A percentile compares a stretch with the other conserved stretches of the same genome.
Evolutionary conservation across 2,329 filamentous ascomycete species (phyloP).

Genomic region (Penicillium glabrum): DNA sequence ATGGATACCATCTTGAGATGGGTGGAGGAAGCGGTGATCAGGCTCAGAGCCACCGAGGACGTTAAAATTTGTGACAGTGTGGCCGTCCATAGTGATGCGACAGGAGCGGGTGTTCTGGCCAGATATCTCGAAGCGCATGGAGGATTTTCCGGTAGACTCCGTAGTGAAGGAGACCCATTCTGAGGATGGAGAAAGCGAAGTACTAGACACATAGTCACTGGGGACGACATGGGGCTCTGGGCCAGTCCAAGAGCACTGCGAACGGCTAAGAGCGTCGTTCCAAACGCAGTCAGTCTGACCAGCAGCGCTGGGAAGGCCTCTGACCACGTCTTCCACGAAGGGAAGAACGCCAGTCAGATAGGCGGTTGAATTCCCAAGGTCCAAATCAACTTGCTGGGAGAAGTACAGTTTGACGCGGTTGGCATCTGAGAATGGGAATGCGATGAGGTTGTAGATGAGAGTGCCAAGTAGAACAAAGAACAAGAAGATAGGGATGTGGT

Average conservation of each 20-base stretch:
- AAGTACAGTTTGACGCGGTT: slow-evolving; percentile 87
- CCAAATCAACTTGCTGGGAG: slow-evolving; percentile 75
- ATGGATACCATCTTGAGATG: slow-evolving; percentile 62
- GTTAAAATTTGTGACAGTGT: slow-evolving; percentile 60
- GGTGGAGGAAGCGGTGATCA: slow-evolving; percentile 65
- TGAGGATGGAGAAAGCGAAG: slow-evolving; percentile 35
- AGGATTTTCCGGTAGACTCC: slow-evolving; percentile 36
- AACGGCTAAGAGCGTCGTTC: slow-evolving; percentile 38
- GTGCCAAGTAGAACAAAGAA: slow-evolving; percentile 72
- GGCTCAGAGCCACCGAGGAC: slow-evolving; percentile 62
- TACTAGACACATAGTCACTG: slow-evolving; percentile 29
- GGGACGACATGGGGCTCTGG: slow-evolving; percentile 63
- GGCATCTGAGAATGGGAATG: slow-evolving; percentile 81
- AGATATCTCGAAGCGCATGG: slow-evolving; percentile 64
- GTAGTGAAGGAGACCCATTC: slow-evolving; percentile 70
- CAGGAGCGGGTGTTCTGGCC: slow-evolving; percentile 79
- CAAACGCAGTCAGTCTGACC: slow-evolving; percentile 47
- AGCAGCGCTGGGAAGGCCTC: slow-evolving; percentile 67
- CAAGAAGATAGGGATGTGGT: slow-evolving; percentile 77
- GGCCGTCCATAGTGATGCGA: slow-evolving; percentile 68
- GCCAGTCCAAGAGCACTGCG: slow-evolving; percentile 70
- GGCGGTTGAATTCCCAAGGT: slow-evolving; percentile 68
- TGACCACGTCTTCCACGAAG: slow-evolving; percentile 67
- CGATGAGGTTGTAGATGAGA: slow-evolving; percentile 78
- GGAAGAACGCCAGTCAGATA: slow-evolving; percentile 67